Evolutionary conservation across 2,329 filamentous ascomycete species (phyloP).

Genomic region (Coniochaeta sp.): DNA sequence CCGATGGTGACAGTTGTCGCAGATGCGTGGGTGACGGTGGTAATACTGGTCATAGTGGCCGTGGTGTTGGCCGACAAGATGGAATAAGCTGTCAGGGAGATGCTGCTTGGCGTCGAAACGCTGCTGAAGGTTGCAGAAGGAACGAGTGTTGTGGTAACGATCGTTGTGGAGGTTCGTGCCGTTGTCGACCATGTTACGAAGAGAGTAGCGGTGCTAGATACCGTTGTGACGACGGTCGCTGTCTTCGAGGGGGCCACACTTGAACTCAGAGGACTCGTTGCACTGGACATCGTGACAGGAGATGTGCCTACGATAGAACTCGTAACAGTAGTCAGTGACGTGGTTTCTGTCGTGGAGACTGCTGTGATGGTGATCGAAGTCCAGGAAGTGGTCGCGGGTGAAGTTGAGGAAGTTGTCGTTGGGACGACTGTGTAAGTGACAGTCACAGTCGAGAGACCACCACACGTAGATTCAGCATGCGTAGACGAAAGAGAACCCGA

Average conservation of each 20-base stretch:
- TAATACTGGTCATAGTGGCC: neutral
- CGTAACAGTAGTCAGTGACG: neutral
- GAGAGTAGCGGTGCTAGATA: neutral
- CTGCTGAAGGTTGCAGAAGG: neutral
- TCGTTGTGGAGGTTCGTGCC: neutral
- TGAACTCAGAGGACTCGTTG: neutral
- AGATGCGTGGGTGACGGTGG: neutral
- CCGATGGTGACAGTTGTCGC: neutral
- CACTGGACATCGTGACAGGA: neutral
- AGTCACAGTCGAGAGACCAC: neutral
- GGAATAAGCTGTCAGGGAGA: neutral
- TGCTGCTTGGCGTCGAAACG: neutral
- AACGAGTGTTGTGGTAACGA: neutral
- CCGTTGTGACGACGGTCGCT: neutral
- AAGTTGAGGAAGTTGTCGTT: neutral
- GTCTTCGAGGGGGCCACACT: neutral
- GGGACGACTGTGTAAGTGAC: neutral
- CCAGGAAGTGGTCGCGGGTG: neutral
- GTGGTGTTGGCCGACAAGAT: neutral
- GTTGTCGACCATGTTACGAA: neutral
- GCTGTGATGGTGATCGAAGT: neutral
- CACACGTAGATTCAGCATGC: neutral
- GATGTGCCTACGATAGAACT: neutral
- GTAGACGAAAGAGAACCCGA: neutral
- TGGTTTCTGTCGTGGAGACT: neutral